Evolutionary conservation across 306 rosid genomes (phyloP), one percentile per base, ranked within the genome.

Genomic region (Trifolium fragiferum): DNA sequence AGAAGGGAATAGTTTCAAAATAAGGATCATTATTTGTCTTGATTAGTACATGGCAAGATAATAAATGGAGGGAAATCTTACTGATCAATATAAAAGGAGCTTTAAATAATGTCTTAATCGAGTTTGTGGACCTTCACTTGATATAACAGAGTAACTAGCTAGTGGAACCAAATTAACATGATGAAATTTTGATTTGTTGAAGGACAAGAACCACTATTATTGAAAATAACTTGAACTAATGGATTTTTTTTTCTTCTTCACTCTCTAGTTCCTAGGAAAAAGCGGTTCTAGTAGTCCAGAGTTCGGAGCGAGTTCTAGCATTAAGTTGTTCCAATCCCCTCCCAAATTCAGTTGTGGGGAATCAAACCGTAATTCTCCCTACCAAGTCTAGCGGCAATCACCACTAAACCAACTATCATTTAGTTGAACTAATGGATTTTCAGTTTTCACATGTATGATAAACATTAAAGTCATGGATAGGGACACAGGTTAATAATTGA

Each of bases 101-200:
- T 80, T 67, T 66, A 66, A 73, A 73, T 6, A 61, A 4, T 72
- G 79, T 73, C 76, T 82, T 67, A 68, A 70, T 78, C 82, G 25
- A 72, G 60, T 61, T 73, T 32, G 73, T 73, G 82, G 82, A 43
- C 85, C 78, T 72, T 81, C 59, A 53, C 35, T 11, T 73, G 81
- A 82, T 20, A 61, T 46, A 74, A 82, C 55, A 74, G 6, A 23
- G 46, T 54, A 82, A 74, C 82, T 21, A 82, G 46, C 77, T 46
- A 78, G 72, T 69, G 50, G 54, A 21, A 53, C 20, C 55, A 79
- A 58, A 5, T 10, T 46, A 74, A 37, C 61, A 74, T 78, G 54
- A 68, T 69, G 20, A 32, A 46, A 51, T 44, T 25, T 75, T 64
- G 35, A 44, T 69, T 62, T 68, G 58, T 44, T 65, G 50, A 27